A percentile compares a stretch with the other conserved stretches of the same genome.
Evolutionary conservation across 345 rosid species (phyloP).

Genomic region (Brassica carinata): DNA sequence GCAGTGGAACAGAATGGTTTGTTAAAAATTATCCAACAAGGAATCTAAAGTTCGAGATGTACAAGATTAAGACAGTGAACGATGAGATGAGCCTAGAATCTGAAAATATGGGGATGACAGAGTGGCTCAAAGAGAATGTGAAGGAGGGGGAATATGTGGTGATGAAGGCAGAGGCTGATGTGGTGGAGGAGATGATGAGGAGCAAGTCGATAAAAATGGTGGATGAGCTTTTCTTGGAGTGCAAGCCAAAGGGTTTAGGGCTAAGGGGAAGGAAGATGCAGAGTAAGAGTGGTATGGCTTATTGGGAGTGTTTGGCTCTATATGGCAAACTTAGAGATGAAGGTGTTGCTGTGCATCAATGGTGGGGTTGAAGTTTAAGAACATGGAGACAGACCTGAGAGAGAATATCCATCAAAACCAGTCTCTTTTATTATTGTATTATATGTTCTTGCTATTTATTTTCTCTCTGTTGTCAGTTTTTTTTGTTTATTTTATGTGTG

Average conservation of each 20-base stretch:
- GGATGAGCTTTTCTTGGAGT: conserved; percentile 87
- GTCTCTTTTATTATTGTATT: conserved; percentile 12
- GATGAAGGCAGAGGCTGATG: conserved; percentile 82
- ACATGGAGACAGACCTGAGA: conserved; percentile 34
- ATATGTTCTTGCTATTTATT: background rate
- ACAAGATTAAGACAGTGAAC: conserved; percentile 56
- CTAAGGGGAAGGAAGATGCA: conserved; percentile 34
- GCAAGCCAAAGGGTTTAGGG: conserved; percentile 58
- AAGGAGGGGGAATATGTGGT: conserved; percentile 72
- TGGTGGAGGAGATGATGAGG: conserved; percentile 72
- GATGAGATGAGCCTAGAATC: conserved; percentile 33
- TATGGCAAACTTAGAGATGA: conserved; percentile 77
- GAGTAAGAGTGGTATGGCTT: conserved; percentile 55
- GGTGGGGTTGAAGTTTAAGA: conserved; percentile 62
- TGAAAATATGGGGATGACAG: conserved; percentile 50
- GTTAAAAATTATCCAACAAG: conserved; percentile 66
- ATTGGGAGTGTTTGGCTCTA: conserved; percentile 84
- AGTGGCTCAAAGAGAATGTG: conserved; percentile 69
- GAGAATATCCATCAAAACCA: background rate
- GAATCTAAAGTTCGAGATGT: conserved; percentile 66
- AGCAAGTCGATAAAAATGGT: conserved; percentile 59
- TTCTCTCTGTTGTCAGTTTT: background rate
- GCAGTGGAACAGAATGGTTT: conserved; percentile 66
- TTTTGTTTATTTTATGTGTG: background rate
- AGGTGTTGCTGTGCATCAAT: conserved; percentile 82